Base-by-base conservation (phyloP, 306 rosid species). In the Pyrus pyrifolia region DNA sequence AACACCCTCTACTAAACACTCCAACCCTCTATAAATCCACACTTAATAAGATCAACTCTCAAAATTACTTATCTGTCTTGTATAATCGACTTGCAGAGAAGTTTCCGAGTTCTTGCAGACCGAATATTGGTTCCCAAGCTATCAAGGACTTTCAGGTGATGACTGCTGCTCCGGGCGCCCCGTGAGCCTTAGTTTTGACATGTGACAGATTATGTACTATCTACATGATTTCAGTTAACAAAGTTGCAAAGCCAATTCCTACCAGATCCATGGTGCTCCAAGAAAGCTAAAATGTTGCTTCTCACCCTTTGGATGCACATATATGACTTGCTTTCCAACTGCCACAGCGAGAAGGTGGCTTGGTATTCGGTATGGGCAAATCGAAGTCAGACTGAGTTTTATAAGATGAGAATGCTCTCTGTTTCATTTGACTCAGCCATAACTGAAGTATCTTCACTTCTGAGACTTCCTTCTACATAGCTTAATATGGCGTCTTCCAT, bases 401-500 rank as follows among this genome's bases (percentile, higher is more conserved):
- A 88, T 86, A 79, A 68, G 78, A 55, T 59, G 81, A 14, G 53
- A 80, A 30, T 77, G 81, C 78, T 83, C 60, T 78, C 79, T 25
- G 51, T 71, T 58, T 73, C 78, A 67, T 78, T 68, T 59, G 25
- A 67, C 62, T 89, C 91, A 3, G 53, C 78, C 10, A 52, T 55
- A 78, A 66, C 67, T 71, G 68, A 73, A 68, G 72, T 60, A 69
- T 67, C 64, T 64, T 76, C 78, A 75, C 70, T 78, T 81, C 66
- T 75, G 27, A 73, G 22, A 67, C 75, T 82, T 76, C 61, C 87
- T n/a, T 79, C 66, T 72, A 63, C 70, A 67, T 62, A 88, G 80
- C 93, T 74, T 33, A 87, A 76, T 77, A 96, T 80, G 60, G 85
- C 63, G 68, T 96, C 98, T 52, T 96, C 91, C 76, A 96, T 81